Conservation (phyloP, 129 eudicot species). For the Dittrichia graveolens region DNA sequence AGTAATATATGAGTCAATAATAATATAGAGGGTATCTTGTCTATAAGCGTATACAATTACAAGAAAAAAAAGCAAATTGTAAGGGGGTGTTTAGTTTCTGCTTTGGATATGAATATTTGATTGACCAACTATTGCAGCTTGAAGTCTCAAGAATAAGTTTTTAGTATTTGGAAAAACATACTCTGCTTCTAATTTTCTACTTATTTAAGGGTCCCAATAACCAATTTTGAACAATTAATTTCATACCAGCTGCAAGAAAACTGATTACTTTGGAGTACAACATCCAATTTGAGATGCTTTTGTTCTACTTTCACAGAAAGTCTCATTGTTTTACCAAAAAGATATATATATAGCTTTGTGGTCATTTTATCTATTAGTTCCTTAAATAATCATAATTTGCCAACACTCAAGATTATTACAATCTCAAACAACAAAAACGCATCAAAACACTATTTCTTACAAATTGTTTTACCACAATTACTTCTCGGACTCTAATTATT, state of each 20-base stretch:
- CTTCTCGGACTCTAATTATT: neutral
- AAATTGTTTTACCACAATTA: too few species aligned
- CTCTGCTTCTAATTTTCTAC: neutral
- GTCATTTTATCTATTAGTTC: neutral
- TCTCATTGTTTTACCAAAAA: too few species aligned
- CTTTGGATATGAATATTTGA: neutral
- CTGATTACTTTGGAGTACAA: too few species aligned
- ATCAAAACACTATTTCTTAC: neutral
- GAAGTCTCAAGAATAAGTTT: neutral
- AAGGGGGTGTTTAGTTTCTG: neutral
- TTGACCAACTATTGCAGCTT: neutral
- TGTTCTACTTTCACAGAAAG: too few species aligned
- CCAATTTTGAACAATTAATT: neutral
- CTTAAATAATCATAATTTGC: neutral
- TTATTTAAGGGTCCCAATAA: neutral
- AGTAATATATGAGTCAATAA: neutral
- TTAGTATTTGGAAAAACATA: conserved; percentile 1
- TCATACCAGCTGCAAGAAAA: neutral
- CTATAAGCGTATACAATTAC: neutral
- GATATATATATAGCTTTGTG: too few species aligned
- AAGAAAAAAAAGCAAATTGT: neutral
- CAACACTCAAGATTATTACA: neutral
- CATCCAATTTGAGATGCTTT: neutral
- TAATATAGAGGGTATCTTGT: conserved; percentile 2
- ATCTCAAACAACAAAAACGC: neutral